A percentile compares a stretch with the other conserved stretches of the same genome.
Evolutionary conservation across 441 rosid genomes (phyloP).

Genomic region (Bocquillonia castaneifolia): DNA sequence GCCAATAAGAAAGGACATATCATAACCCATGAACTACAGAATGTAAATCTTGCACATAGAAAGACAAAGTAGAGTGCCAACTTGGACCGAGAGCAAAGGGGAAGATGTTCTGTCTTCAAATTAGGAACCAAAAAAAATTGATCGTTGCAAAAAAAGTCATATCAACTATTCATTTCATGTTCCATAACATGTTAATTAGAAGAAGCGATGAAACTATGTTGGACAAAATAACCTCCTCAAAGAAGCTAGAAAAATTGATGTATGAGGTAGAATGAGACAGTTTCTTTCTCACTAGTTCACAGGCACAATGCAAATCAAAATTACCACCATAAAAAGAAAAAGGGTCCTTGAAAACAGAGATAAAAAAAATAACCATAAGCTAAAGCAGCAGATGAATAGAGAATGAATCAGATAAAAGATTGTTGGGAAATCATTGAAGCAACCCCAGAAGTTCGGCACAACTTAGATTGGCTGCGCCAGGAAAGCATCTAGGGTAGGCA

Average conservation of each 20-base stretch:
- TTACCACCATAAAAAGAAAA: neutral
- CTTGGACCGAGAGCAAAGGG: neutral
- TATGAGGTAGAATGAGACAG: neutral
- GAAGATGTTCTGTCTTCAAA: neutral
- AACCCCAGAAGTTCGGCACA: constrained; percentile 37
- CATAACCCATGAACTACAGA: neutral
- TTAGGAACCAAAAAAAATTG: neutral
- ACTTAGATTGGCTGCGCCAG: constrained; percentile 36
- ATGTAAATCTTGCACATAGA: neutral
- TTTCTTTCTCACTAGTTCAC: neutral
- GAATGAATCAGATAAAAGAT: constrained; percentile 39
- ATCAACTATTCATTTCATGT: neutral
- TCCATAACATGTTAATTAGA: neutral
- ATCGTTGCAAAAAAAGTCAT: neutral
- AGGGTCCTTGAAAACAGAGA: neutral
- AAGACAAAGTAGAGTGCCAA: neutral
- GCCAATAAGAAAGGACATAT: constrained; percentile 26
- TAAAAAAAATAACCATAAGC: neutral
- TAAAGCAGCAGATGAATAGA: constrained; percentile 20
- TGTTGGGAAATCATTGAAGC: constrained; percentile 32
- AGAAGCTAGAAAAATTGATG: neutral
- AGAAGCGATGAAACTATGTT: neutral
- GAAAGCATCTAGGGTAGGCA: constrained; percentile 34
- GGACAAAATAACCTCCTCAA: neutral
- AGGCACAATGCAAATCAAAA: neutral